These are phyloP conservation scores for Paecilomyces sp. DNA, from an alignment of 2,329 filamentous ascomycete genomes.

Conservation along the genomic window DNA sequence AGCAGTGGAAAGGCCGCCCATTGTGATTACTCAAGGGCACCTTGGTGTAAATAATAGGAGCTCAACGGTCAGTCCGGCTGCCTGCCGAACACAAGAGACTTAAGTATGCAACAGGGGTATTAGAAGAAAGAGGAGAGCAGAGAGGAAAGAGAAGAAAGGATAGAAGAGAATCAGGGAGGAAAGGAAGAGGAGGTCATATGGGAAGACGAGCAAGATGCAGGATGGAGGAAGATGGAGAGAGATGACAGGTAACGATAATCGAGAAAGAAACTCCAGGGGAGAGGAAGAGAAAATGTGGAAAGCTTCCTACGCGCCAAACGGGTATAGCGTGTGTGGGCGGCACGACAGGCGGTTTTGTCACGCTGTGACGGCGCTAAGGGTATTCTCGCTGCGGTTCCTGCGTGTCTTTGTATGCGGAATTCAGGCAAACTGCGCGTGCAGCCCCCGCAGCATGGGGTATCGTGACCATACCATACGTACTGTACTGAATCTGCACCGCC, in stretches of 20 bases:
- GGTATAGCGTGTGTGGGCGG: not conserved
- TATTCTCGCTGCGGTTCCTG: not conserved
- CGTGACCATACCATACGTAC: not conserved
- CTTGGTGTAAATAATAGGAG: not conserved
- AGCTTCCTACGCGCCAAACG: not conserved
- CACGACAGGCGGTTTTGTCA: not conserved
- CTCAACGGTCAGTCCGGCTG: not conserved
- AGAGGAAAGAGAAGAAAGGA: constrained; percentile 2
- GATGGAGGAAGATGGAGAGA: not conserved
- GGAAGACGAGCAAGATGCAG: constrained; percentile 2
- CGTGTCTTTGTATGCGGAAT: not conserved
- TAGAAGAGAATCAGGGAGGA: constrained; percentile 11
- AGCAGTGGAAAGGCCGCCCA: constrained; percentile 42
- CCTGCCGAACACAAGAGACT: constrained; percentile 5
- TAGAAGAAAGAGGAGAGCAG: constrained; percentile 7
- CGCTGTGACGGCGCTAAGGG: not conserved
- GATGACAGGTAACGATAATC: constrained; percentile 2
- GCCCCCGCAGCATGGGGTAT: not conserved
- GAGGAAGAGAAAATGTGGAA: not conserved
- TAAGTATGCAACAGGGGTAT: constrained; percentile 4
- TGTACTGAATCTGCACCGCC: not conserved
- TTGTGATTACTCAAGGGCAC: constrained; percentile 14
- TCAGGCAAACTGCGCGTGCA: not conserved
- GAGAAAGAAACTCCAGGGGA: not conserved
- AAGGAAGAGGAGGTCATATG: constrained; percentile 7